These are phyloP conservation scores for Endocalyx cinctus DNA, from an alignment of 2,329 filamentous ascomycete species.

Conservation along the genomic window DNA sequence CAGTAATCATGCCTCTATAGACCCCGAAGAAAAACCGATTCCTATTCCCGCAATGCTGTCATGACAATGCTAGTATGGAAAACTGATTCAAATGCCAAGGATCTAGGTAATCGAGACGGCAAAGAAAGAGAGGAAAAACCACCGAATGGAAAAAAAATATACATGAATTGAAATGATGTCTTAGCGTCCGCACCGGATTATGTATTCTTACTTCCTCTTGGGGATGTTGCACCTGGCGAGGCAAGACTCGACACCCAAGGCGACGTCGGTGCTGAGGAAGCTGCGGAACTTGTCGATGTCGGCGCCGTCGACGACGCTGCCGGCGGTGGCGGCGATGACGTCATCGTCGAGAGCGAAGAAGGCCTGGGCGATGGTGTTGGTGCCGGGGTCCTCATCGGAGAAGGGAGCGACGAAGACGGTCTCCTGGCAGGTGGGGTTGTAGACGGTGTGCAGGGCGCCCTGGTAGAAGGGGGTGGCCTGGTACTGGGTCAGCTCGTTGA, in stretches of 20 bases:
- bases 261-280: conserved; percentile 43
- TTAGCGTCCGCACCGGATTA: too few species aligned
- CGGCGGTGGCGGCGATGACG: conserved; percentile 29
- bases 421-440: conserved; percentile 49
- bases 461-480: conserved; percentile 52
- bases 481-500: conserved; percentile 33
- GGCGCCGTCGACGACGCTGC: conserved; percentile 21
- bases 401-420: conserved; percentile 38
- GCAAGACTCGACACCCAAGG: conserved; percentile 49
- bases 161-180: too few species aligned
- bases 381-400: conserved; percentile 19
- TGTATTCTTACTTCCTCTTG: conserved; percentile 14
- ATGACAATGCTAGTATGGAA: too few species aligned
- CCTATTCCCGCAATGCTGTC: too few species aligned
- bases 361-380: conserved; percentile 12
- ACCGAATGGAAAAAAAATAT: too few species aligned
- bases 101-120: too few species aligned
- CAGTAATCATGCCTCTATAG: too few species aligned
- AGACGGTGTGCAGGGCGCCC: conserved; percentile 48
- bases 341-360: conserved; percentile 32
- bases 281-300: conserved; percentile 34
- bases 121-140: too few species aligned
- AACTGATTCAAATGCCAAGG: too few species aligned
- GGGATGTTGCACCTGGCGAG: conserved; percentile 39
- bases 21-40: too few species aligned